Evolutionary conservation across 345 rosid species (phyloP).

Genomic region (Eucalyptus guilfoylei): DNA sequence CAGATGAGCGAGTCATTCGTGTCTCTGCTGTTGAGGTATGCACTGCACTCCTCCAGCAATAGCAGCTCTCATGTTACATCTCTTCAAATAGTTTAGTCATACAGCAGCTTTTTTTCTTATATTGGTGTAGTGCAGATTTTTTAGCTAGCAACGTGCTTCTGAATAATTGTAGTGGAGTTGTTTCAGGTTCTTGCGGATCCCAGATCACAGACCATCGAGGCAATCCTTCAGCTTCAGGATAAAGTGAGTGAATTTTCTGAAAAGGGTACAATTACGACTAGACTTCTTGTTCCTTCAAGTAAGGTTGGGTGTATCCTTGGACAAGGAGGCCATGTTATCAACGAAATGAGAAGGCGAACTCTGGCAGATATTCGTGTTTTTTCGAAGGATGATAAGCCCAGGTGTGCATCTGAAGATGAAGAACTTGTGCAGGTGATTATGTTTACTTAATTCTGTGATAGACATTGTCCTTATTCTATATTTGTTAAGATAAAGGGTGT

Average conservation of each 20-base stretch:
- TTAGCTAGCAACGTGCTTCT: background rate
- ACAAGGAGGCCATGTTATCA: conserved; percentile 51
- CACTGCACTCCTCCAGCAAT: background rate
- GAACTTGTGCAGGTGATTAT: conserved; percentile 46
- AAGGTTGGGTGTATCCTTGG: conserved; percentile 57
- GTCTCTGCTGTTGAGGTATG: conserved; percentile 45
- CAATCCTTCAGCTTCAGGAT: conserved; percentile 45
- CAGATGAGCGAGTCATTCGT: conserved; percentile 37
- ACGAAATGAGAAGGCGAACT: conserved; percentile 56
- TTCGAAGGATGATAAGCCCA: conserved; percentile 43
- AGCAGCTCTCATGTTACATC: background rate
- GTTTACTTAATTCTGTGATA: background rate
- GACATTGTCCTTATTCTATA: background rate
- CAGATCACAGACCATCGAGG: conserved; percentile 40
- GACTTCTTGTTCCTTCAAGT: conserved; percentile 48
- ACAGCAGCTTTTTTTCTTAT: background rate
- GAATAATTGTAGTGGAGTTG: conserved; percentile 9
- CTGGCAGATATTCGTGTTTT: conserved; percentile 45
- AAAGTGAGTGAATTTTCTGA: conserved; percentile 35
- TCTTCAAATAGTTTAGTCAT: background rate
- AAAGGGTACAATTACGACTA: conserved; percentile 26
- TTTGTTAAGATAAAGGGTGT: background rate
- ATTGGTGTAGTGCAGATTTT: background rate
- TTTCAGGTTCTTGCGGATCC: conserved; percentile 31
- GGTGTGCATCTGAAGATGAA: conserved; percentile 44